phyloP scores from a whole-genome alignment of 2,329 filamentous ascomycete genomes.

The Exophiala mesophila region DNA sequence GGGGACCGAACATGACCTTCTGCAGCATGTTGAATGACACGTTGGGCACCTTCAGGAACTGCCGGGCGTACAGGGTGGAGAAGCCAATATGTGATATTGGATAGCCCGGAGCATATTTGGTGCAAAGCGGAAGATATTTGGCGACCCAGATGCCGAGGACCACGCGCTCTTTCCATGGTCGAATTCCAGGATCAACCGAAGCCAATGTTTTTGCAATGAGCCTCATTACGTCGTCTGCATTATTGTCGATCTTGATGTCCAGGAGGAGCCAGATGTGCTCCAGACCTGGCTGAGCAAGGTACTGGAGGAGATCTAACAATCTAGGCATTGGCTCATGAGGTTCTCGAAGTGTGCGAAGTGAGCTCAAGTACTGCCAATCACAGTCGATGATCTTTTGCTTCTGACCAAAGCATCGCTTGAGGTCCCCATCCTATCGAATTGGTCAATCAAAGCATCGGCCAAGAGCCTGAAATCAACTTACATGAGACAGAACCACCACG shows the following conservation, averaged over 20 bases:
- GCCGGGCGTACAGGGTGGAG: conserved; percentile 56
- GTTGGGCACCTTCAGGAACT: conserved; percentile 63
- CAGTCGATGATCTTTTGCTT: conserved; percentile 67
- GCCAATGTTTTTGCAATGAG: conserved; percentile 61
- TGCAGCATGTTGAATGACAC: conserved; percentile 76
- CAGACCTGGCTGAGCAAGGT: conserved; percentile 59
- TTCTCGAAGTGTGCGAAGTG: conserved; percentile 60
- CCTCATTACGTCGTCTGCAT: conserved; percentile 62
- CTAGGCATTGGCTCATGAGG: conserved; percentile 70
- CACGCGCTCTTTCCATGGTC: conserved; percentile 67
- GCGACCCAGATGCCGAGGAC: conserved; percentile 78
- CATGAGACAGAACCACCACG: conserved; percentile 79
- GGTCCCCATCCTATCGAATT: conserved; percentile 59
- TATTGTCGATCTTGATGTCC: conserved; percentile 66
- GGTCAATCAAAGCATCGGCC: too few species aligned
- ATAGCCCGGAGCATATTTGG: conserved; percentile 45
- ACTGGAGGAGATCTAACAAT: conserved; percentile 68
- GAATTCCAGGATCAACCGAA: conserved; percentile 43
- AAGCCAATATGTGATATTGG: conserved; percentile 40
- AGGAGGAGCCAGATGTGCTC: conserved; percentile 74
- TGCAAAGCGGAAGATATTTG: conserved; percentile 62
- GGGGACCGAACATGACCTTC: conserved; percentile 61
- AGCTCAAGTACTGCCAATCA: conserved; percentile 68
- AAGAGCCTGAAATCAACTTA: too few species aligned
- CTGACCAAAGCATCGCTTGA: conserved; percentile 79